Evolutionary conservation across 1,284 basidiomycete species (phyloP), one percentile per base, ranked within the genome.

Genomic region (Sporisorium sorghi): DNA sequence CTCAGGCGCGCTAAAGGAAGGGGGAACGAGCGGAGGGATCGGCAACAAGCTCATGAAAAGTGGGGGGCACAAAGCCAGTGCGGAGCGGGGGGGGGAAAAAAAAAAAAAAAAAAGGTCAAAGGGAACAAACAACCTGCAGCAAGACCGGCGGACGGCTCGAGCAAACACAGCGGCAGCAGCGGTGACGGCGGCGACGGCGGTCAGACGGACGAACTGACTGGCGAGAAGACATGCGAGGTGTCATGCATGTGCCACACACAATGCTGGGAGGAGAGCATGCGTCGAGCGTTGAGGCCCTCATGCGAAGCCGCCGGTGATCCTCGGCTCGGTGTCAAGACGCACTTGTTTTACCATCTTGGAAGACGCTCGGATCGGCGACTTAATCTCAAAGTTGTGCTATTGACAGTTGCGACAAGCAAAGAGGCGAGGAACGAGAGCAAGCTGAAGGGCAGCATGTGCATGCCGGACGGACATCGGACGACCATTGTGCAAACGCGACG

Each of bases 1-100:
- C 10, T 19, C 26, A 24, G 2, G 26, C 15, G 44, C 44, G 26
- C 26, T 30, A 28, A 10, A 46, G 26, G 9, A 30, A 26, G 28
- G 44, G 28, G 46, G 26, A 47, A 30, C 46, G 26, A 47, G n/a
- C 46, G 46, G 9, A 47, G n/a, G 26, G 46, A 30, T 30, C 46
- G 26, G n/a, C 26, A 28, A 14, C 33, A 35, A 7, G 35, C 35
- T 17, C n/a, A 30, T 47, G 46, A 30, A 47, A 19, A 30, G 28
- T 30, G 28, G 46, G 17, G 26, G 46, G 46, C 46, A 30, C n/a
- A 15, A 47, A 5, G 5, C 9, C 46, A 47, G n/a, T 28, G 44
- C 23, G 10, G 19, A n/a, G n/a, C n/a, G n/a, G n/a, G n/a, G n/a
- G n/a, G n/a, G n/a, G n/a, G n/a, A n/a, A n/a, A n/a, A n/a, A n/a